phyloP scores from a whole-genome alignment of 352 stramenopile species.

The Phytophthora constricta region DNA sequence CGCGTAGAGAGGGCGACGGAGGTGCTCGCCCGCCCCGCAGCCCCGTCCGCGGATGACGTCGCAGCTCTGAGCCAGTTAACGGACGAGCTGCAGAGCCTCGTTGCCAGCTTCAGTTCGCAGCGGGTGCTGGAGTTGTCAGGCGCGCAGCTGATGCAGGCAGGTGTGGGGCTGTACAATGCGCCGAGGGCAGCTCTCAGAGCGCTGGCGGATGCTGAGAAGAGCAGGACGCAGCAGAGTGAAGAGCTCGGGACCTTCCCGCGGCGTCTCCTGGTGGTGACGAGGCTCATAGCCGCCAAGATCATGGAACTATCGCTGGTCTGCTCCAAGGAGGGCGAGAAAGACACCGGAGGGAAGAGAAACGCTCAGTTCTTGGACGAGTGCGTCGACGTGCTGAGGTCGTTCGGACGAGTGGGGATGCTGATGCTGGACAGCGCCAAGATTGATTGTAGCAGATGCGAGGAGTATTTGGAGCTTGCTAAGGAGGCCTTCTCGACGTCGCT shows the following conservation, averaged over 20 bases:
- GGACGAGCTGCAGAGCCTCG: constrained; percentile 38
- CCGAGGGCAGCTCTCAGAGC: constrained; percentile 50
- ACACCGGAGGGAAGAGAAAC: constrained; percentile 11
- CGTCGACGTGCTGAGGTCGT: constrained; percentile 76
- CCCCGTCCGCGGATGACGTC: constrained; percentile 10
- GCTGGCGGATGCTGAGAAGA: constrained; percentile 33
- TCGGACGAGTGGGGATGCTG: constrained; percentile 68
- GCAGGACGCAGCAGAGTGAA: constrained; percentile 3
- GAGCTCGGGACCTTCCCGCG: constrained; percentile 18
- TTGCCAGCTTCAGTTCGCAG: constrained; percentile 30
- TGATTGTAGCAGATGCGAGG: constrained; percentile 56
- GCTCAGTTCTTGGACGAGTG: constrained; percentile 63
- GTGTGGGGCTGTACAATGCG: constrained; percentile 75
- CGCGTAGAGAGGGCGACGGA: constrained; percentile 28
- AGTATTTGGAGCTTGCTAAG: constrained; percentile 64
- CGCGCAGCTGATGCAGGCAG: constrained; percentile 58
- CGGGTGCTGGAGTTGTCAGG: constrained; percentile 39
- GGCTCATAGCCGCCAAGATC: constrained; percentile 68
- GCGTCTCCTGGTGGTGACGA: constrained; percentile 44
- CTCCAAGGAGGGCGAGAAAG: constrained; percentile 27
- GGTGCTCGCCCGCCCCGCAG: constrained; percentile 17
- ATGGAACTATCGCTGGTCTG: constrained; percentile 63
- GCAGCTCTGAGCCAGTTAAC: constrained; percentile 18
- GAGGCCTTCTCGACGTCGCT: constrained; percentile 56
- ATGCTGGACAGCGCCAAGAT: constrained; percentile 59